Evolutionary conservation across 2,329 filamentous ascomycete genomes (phyloP).

Genomic region (Tricladium varicosporioides): DNA sequence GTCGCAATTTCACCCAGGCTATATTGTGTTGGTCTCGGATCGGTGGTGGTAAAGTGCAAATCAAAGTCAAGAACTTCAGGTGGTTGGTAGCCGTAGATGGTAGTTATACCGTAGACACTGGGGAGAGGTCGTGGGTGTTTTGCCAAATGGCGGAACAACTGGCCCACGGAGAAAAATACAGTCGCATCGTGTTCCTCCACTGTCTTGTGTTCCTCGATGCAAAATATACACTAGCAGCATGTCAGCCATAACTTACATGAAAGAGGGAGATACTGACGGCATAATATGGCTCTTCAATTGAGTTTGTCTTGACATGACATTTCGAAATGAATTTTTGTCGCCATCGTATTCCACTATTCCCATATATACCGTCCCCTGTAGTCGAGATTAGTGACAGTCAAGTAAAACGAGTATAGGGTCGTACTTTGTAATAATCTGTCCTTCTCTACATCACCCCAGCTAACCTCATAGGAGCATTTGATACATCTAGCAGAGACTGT

Average conservation of each 20-base stretch:
- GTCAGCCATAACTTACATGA: background rate
- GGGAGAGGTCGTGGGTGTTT: constrained; percentile 31
- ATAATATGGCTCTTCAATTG: constrained; percentile 31
- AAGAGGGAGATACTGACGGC: constrained; percentile 21
- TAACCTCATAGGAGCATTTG: constrained; percentile 33
- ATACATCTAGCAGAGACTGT: constrained; percentile 30
- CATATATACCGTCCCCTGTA: constrained; percentile 30
- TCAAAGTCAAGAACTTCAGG: constrained; percentile 31
- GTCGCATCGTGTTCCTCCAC: constrained; percentile 35
- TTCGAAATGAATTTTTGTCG: constrained; percentile 33
- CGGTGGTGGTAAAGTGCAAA: constrained; percentile 27
- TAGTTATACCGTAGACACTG: constrained; percentile 25
- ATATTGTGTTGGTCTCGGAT: constrained; percentile 19
- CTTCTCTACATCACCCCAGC: constrained; percentile 31
- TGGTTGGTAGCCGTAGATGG: constrained; percentile 28
- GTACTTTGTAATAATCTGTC: constrained; percentile 27
- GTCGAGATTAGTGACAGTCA: constrained; percentile 1
- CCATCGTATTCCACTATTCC: constrained; percentile 30
- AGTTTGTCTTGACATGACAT: constrained; percentile 30
- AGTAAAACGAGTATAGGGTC: background rate
- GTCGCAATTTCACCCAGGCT: constrained; percentile 25
- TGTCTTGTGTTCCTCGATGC: constrained; percentile 31
- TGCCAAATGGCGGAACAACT: constrained; percentile 32
- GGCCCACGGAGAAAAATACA: constrained; percentile 31
- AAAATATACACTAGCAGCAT: constrained; percentile 30